These are phyloP conservation scores for Drechslera avenae DNA, from an alignment of 2,329 filamentous ascomycete genomes.

Conservation along the genomic window DNA sequence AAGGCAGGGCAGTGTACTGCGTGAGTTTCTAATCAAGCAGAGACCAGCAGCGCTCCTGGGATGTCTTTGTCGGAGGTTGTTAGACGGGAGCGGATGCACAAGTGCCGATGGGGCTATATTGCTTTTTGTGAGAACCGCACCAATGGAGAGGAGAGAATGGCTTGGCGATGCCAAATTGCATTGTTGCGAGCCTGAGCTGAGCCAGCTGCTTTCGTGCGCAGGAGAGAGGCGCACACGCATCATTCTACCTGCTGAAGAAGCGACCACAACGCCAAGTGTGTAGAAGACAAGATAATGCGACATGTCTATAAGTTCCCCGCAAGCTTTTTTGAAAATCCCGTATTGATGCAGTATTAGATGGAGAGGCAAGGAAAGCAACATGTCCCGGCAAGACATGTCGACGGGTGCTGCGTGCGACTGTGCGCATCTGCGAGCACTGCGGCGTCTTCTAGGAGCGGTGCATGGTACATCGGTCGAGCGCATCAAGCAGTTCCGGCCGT, in stretches of 20 bases:
- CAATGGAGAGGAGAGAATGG: slow-evolving; percentile 8
- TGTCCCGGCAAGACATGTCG: slow-evolving; percentile 3
- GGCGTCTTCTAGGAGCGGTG: slow-evolving; percentile 37
- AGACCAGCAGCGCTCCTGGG: no score
- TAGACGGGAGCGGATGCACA: no score
- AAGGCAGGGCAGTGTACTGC: no score
- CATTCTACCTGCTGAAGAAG: slow-evolving; percentile 38
- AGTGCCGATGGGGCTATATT: neutral
- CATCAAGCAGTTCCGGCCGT: slow-evolving; percentile 86
- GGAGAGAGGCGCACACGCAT: slow-evolving; percentile 37
- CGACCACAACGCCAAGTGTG: slow-evolving; percentile 40
- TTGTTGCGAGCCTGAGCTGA: slow-evolving; percentile 31
- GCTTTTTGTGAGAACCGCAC: slow-evolving; percentile 4
- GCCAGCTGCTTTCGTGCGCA: slow-evolving; percentile 23
- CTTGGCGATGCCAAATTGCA: slow-evolving; percentile 34
- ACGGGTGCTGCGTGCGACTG: slow-evolving; percentile 16
- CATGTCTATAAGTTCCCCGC: slow-evolving; percentile 26
- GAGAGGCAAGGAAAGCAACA: slow-evolving; percentile 19
- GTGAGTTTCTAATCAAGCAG: no score
- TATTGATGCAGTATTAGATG: slow-evolving; percentile 37
- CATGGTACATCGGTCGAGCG: slow-evolving; percentile 76
- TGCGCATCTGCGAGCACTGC: slow-evolving; percentile 16
- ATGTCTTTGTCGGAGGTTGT: no score
- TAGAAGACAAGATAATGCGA: slow-evolving; percentile 23
- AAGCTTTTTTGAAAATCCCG: slow-evolving; percentile 37